Evolutionary conservation across 805 yeast species (phyloP), one percentile per base, ranked within the genome.

Genomic region (Torulaspora indica): DNA sequence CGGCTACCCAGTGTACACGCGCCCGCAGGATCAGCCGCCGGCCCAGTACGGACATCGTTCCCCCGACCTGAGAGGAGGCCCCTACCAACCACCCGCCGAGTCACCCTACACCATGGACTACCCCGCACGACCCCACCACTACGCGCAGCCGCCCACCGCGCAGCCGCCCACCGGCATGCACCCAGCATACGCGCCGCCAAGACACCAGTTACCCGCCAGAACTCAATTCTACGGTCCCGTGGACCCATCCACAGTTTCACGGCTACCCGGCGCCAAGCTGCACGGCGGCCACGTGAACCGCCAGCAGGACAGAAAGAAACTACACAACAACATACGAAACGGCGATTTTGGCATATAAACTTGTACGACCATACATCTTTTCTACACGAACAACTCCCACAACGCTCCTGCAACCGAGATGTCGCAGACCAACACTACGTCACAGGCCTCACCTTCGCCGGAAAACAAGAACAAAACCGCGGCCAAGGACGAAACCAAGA

Each of bases 281-380:
- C 79, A 75, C 52, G 75, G 75, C 17, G 68, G 67, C 7, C 59
- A 56, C 22, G 53, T 58, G 9, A 57, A 60, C 38, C 61, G 66
- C 40, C 66, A 59, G 18, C 63, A 69, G 28, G 77, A 77, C 53
- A 78, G 81, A 54, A 81, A 77, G 33, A 71, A 74, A 42, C 69
- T 84, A 35, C 72, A 88, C 53, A 74, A 78, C 40, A 85, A 86
- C 1, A 72, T 84, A 38, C 75, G 77, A 55, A 78, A 76, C 45
- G 85, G 84, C 24, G 74, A 74, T 43, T 84, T 82, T 66, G 91
- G 91, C 36, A 81, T 84, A 25, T 14, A 24, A 36, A 9, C 22
- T 4, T 20, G 23, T 8, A 30, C 33, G 10, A 30, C 6, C 33
- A 14, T 15, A 5, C n/a, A n/a, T n/a, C n/a, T n/a, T n/a, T n/a